These are phyloP conservation scores for Lyophyllum decastes DNA, from an alignment of 768 basidiomycete species.

Conservation along the genomic window DNA sequence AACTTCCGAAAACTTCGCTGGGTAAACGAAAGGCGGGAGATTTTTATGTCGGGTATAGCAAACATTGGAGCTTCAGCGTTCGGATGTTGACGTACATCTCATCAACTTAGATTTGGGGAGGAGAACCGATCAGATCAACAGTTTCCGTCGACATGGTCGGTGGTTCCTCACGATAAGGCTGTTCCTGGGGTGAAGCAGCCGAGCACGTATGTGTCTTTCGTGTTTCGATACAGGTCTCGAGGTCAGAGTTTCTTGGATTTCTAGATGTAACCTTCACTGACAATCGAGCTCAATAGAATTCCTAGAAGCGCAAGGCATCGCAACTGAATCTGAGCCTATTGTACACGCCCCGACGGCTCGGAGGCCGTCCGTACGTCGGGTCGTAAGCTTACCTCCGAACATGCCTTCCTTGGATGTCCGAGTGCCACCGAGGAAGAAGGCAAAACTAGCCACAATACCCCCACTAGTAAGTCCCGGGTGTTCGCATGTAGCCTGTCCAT, in stretches of 20 bases:
- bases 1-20: constrained; percentile 32
- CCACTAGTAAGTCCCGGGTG: constrained; percentile 6
- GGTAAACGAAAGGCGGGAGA: constrained; percentile 43
- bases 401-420: constrained; percentile 14
- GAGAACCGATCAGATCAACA: constrained; percentile 41
- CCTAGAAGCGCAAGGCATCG: constrained; percentile 52
- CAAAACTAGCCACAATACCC: constrained; percentile 14
- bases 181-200: constrained; percentile 30
- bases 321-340: constrained; percentile 30
- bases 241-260: constrained; percentile 33
- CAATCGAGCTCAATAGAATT: constrained; percentile 38
- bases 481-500: not conserved
- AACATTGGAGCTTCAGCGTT: not conserved
- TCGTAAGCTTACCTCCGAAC: constrained; percentile 40
- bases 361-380: constrained; percentile 32
- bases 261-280: not conserved
- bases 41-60: constrained; percentile 47
- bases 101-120: constrained; percentile 45
- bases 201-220: constrained; percentile 62
- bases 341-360: constrained; percentile 18
- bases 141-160: constrained; percentile 52
- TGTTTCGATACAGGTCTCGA: constrained; percentile 62
- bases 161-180: constrained; percentile 46
- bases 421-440: constrained; percentile 24
- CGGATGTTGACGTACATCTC: not conserved